Percentiles rank a stretch among this genome's conserved stretches.
Conservation (phyloP, 306 rosid genomes). For the Medicago lupulina region DNA sequence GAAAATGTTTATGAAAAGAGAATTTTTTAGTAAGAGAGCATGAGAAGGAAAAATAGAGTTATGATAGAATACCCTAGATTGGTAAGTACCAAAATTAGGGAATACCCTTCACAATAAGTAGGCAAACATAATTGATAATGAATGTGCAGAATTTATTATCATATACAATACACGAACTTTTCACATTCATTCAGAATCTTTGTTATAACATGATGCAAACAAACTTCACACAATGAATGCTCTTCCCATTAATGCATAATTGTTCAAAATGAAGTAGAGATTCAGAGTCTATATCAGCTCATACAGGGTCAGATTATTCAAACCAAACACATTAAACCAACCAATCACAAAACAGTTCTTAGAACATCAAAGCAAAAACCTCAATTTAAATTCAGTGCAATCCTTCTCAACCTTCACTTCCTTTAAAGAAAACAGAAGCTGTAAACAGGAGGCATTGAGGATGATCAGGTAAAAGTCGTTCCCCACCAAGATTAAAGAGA, state of each 20-base stretch:
- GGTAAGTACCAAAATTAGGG: background rate
- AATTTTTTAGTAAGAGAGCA: too few relatives aligned
- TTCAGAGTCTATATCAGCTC: background rate
- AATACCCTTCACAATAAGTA: background rate
- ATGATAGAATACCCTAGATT: background rate
- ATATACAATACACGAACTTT: background rate
- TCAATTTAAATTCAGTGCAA: background rate
- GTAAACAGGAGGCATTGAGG: background rate
- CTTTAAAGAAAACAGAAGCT: conserved; percentile 1
- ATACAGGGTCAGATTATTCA: background rate
- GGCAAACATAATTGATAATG: background rate
- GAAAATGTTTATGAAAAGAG: too few relatives aligned
- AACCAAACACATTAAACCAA: background rate
- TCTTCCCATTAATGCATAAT: background rate
- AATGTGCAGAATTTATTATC: background rate
- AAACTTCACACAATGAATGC: background rate
- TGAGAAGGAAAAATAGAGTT: background rate
- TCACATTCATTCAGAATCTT: background rate
- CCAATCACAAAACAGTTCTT: background rate
- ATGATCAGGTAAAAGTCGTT: background rate
- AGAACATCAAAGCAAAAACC: background rate
- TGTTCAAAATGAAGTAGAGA: background rate
- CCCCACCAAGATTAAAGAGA: background rate
- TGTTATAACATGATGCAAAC: background rate
- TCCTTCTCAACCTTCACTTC: conserved; percentile 3